Conservation (phyloP, 2,329 filamentous ascomycete genomes). For the Cordyceps pruinosa region DNA sequence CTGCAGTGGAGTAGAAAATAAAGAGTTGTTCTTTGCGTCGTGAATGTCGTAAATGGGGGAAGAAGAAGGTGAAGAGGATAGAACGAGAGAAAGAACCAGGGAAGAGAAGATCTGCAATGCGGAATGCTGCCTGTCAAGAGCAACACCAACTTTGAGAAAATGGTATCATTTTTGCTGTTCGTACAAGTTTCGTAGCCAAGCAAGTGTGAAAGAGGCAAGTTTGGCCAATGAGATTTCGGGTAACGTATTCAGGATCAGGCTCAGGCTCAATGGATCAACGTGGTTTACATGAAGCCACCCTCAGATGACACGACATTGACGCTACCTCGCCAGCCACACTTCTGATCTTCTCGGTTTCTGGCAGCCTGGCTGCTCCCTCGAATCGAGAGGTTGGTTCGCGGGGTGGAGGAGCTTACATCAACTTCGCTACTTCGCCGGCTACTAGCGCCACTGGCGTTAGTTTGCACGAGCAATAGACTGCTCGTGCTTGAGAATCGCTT, state of each 20-base stretch:
- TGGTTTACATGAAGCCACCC: conserved; percentile 45
- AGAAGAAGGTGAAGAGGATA: not conserved
- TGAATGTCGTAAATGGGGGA: conserved; percentile 1
- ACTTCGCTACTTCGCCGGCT: conserved; percentile 41
- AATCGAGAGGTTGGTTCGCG: conserved; percentile 36
- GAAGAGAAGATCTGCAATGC: not conserved
- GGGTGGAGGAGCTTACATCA: conserved; percentile 32
- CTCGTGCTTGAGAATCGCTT: conserved; percentile 55
- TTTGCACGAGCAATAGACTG: conserved; percentile 52
- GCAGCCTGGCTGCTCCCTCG: conserved; percentile 26
- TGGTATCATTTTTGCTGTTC: not conserved
- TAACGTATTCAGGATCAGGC: not conserved
- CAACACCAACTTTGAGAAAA: not conserved
- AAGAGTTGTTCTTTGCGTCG: conserved; percentile 6
- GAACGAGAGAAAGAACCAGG: not conserved
- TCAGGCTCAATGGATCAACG: not conserved
- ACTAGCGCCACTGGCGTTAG: conserved; percentile 44
- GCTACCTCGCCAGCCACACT: conserved; percentile 51
- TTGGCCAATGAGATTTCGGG: not conserved
- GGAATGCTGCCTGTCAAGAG: not conserved
- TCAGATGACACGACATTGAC: conserved; percentile 48
- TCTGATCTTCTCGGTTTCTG: conserved; percentile 29
- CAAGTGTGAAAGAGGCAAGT: not conserved
- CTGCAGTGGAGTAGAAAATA: not conserved
- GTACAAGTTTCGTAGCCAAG: not conserved